A percentile compares a stretch with the other conserved stretches of the same genome.
Conservation (phyloP, 2,329 filamentous ascomycete species). For the Neopestalotiopsis clavispora region DNA sequence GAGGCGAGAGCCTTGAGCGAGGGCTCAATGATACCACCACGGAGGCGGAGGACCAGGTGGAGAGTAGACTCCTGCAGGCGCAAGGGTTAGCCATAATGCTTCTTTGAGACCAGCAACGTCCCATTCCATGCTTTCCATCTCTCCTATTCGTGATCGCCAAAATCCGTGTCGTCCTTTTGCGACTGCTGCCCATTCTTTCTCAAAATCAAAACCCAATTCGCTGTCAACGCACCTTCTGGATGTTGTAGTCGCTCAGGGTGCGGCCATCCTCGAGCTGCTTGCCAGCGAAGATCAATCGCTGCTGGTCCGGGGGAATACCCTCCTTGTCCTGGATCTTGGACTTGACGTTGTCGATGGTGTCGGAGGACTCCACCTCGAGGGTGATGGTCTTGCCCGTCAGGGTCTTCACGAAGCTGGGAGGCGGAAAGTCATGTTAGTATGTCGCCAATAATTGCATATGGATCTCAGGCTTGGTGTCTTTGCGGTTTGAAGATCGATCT, state of each 20-base stretch:
- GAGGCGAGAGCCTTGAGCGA: conserved; percentile 97
- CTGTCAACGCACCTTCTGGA: conserved; percentile 81
- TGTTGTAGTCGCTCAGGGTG: conserved; percentile 98
- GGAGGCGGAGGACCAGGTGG: conserved; percentile 97
- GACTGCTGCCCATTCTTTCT: neutral
- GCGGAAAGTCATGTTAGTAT: conserved; percentile 29
- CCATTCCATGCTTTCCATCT: neutral
- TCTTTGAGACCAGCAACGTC: neutral
- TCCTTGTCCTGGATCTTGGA: conserved; percentile 99
- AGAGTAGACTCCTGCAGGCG: conserved; percentile 88
- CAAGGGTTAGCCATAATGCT: conserved; percentile 15
- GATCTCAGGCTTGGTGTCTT: neutral
- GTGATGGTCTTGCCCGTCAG: conserved; percentile 99
- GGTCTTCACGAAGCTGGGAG: conserved; percentile 96
- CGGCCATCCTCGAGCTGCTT: conserved; percentile 99
- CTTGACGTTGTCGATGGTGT: conserved; percentile 99
- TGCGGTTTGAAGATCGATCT: conserved; percentile 17
- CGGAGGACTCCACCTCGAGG: conserved; percentile 97
- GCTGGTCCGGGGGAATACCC: conserved; percentile 96
- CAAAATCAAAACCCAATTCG: neutral
- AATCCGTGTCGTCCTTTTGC: neutral
- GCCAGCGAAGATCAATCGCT: conserved; percentile 98
- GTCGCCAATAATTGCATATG: neutral
- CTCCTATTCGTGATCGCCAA: neutral
- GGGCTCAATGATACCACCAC: conserved; percentile 99